Percentiles rank a stretch among this genome's conserved stretches.
phyloP scores from a whole-genome alignment of 2,329 filamentous ascomycete species.

The Trichoderma arundinaceum region DNA sequence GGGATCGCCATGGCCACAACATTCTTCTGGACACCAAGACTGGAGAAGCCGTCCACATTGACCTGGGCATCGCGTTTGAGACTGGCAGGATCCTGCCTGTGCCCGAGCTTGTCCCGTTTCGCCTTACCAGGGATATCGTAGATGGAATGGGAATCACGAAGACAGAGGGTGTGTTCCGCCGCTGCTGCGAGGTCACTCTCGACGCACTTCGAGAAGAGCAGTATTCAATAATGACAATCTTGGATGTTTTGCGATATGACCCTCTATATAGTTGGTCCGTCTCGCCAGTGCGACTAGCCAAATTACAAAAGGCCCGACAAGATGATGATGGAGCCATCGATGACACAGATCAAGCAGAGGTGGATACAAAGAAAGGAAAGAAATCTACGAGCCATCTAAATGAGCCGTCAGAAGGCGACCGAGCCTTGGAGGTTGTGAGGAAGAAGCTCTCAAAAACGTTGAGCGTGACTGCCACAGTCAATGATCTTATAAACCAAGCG shows the following conservation, averaged over 20 bases:
- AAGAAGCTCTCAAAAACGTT: constrained; percentile 96
- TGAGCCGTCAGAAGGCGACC: constrained; percentile 77
- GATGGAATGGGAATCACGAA: constrained; percentile 97
- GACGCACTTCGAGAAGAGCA: constrained; percentile 94
- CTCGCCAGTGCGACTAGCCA: constrained; percentile 69
- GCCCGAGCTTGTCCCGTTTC: constrained; percentile 94
- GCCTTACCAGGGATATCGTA: constrained; percentile 89
- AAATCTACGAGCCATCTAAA: constrained; percentile 51
- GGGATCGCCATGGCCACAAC: constrained; percentile 95
- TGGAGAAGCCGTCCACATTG: constrained; percentile 95
- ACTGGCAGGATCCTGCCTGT: constrained; percentile 93
- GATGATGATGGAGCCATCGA: constrained; percentile 51
- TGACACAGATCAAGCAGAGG: constrained; percentile 47
- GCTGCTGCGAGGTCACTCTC: constrained; percentile 98
- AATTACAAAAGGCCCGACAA: constrained; percentile 66
- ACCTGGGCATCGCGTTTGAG: constrained; percentile 96
- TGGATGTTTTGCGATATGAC: constrained; percentile 98
- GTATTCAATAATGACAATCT: constrained; percentile 97
- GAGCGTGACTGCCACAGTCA: constrained; percentile 93
- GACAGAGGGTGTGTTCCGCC: constrained; percentile 92
- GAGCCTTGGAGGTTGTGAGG: constrained; percentile 88
- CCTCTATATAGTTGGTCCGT: constrained; percentile 96
- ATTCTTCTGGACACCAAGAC: constrained; percentile 89
- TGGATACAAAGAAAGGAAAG: constrained; percentile 50
- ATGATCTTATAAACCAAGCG: constrained; percentile 94